Evolutionary conservation across 805 yeast genomes (phyloP).

Genomic region (Teunomyces lycoperdinae): DNA sequence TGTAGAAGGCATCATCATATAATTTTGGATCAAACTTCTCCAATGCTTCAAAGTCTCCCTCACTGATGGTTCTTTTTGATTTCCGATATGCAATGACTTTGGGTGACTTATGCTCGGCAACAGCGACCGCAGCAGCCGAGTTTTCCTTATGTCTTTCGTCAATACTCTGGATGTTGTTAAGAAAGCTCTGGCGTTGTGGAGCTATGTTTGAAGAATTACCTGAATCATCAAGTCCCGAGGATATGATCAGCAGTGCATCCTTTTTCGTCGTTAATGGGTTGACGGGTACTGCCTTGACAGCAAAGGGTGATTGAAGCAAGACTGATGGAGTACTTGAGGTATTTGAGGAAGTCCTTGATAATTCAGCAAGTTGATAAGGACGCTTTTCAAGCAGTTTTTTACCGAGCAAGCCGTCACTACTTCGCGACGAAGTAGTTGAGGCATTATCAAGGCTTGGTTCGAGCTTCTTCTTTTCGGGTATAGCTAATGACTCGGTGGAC

Average conservation of each 20-base stretch:
- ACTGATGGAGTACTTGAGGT: conserved; percentile 10
- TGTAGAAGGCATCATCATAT: conserved; percentile 57
- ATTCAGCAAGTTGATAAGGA: background rate
- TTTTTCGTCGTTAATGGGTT: conserved; percentile 22
- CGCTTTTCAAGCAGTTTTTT: background rate
- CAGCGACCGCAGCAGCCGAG: conserved; percentile 1
- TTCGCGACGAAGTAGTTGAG: background rate
- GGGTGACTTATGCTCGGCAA: conserved; percentile 17
- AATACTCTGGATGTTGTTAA: conserved; percentile 7
- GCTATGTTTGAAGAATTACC: background rate
- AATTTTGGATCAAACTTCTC: conserved; percentile 36
- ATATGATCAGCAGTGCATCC: conserved; percentile 22
- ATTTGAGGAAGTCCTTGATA: background rate
- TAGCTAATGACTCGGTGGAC: conserved; percentile 28
- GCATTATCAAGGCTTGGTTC: background rate
- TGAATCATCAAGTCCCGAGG: conserved; percentile 7
- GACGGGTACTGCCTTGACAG: conserved; percentile 25
- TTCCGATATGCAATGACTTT: conserved; percentile 39
- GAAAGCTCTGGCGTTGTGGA: conserved; percentile 2
- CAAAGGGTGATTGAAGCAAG: conserved; percentile 33
- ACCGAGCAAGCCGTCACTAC: background rate
- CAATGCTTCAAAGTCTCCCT: conserved; percentile 16
- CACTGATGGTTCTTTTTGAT: conserved; percentile 29
- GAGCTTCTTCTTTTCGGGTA: conserved; percentile 4
- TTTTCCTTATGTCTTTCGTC: conserved; percentile 3